Percentiles rank a stretch among this genome's conserved stretches.
phyloP scores from a whole-genome alignment of 2,329 filamentous ascomycete species.

The Cladosporium colombiae region DNA sequence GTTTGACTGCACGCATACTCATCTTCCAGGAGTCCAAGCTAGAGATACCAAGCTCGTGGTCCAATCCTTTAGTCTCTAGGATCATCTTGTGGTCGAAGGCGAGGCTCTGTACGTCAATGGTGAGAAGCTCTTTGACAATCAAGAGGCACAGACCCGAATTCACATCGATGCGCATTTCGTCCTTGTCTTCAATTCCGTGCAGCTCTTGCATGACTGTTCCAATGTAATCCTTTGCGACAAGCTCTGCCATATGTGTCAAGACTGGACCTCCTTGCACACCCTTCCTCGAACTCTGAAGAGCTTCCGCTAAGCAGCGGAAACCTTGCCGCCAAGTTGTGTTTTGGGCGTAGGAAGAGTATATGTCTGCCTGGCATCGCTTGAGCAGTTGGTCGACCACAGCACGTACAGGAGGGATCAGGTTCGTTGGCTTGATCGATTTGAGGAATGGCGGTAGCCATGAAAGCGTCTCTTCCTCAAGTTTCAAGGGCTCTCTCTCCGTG shows the following conservation, averaged over 20 bases:
- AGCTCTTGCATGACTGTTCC: constrained; percentile 32
- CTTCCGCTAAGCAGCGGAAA: constrained; percentile 39
- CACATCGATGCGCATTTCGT: constrained; percentile 34
- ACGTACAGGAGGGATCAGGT: constrained; percentile 77
- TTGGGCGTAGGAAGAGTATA: constrained; percentile 59
- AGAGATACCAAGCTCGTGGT: constrained; percentile 67
- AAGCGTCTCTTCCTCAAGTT: constrained; percentile 59
- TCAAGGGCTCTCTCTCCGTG: constrained; percentile 53
- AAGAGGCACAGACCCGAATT: constrained; percentile 56
- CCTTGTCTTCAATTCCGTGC: constrained; percentile 34
- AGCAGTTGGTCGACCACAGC: constrained; percentile 77
- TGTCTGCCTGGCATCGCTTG: constrained; percentile 59
- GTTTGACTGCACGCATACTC: constrained; percentile 67
- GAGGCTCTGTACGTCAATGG: constrained; percentile 70
- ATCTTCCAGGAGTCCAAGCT: constrained; percentile 78
- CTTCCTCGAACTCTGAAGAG: constrained; percentile 26
- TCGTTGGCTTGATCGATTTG: constrained; percentile 71
- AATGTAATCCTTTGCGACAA: constrained; percentile 35
- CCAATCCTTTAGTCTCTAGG: constrained; percentile 60
- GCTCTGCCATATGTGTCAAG: constrained; percentile 33
- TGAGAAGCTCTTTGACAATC: constrained; percentile 66
- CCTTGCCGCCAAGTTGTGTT: constrained; percentile 66
- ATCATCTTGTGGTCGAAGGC: constrained; percentile 69
- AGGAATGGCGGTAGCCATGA: constrained; percentile 80
- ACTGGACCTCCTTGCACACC: constrained; percentile 33